Base-by-base conservation (phyloP, 1,284 basidiomycete genomes). In the Leucoagaricus sp. region DNA sequence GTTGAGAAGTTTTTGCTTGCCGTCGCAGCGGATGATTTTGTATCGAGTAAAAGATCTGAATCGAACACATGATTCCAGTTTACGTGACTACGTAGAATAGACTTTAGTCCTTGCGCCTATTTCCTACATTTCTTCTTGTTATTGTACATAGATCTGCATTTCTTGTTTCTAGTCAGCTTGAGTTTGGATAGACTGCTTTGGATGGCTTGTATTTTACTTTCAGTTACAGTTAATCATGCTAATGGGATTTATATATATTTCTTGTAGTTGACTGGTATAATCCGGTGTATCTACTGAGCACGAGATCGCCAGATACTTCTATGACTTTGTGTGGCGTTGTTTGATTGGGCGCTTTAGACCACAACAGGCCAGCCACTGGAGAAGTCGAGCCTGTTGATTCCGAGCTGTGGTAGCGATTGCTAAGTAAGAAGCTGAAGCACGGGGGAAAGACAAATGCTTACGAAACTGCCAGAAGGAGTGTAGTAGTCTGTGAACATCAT, bases 1-100 rank as follows among this genome's bases (percentile, higher is more conserved):
- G 70, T 93, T 25, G 83, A 90, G 64, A 81, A 85, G 13, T 94
- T 93, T 71, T 71, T 94, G 28, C 53, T 69, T 2, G 76, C 76
- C 42, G 69, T 76, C 5, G 74, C 70, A 1, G 66, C 67, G 34
- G 66, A 66, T 50, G 48, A 48, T n/a, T 63, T 61, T 26, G 44
- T 33, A n/a, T 38, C 46, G n/a, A n/a, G 19, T 21, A 40, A 40
- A n/a, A 1, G 38, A 2, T 40, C 7, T 40, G 15, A 4, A 13
- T 5, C 7, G 15, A 6, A 7, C 38, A 40, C 38, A 1, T 2
- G 7, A 13, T 40, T 40, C n/a, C n/a, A n/a, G n/a, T n/a, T n/a
- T n/a, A n/a, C n/a, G n/a, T n/a, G n/a, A n/a, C n/a, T n/a, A n/a
- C n/a, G n/a, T n/a, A n/a, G n/a, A n/a, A n/a, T n/a, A n/a, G n/a